These are phyloP conservation scores for Yamadazyma oceani DNA, from an alignment of 1,139 yeast species.

Conservation along the genomic window DNA sequence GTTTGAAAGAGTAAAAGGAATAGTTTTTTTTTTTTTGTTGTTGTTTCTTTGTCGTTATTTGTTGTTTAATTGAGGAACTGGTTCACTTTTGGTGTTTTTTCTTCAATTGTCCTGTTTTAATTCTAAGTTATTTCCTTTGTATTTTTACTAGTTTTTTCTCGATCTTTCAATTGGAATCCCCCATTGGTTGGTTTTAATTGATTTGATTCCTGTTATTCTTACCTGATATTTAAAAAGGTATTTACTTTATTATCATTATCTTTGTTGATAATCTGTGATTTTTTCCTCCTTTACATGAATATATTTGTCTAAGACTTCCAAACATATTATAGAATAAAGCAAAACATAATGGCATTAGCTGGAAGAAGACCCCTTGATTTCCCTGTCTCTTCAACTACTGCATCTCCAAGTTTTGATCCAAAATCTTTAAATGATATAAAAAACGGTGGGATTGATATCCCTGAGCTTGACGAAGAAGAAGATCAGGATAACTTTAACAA, in stretches of 20 bases:
- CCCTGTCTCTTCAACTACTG: constrained; percentile 38
- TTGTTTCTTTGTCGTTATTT: too few relatives aligned
- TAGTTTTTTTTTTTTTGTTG: too few relatives aligned
- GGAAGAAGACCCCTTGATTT: constrained; percentile 57
- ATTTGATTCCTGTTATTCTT: not conserved
- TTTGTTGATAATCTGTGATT: too few relatives aligned
- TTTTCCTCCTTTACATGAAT: too few relatives aligned
- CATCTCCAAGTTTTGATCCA: constrained; percentile 48
- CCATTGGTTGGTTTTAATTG: too few relatives aligned
- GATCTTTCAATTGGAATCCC: too few relatives aligned
- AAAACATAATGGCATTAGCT: constrained; percentile 56
- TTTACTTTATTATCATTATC: too few relatives aligned
- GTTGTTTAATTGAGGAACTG: constrained; percentile 1
- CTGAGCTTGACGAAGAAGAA: constrained; percentile 12
- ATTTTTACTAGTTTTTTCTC: constrained; percentile 1
- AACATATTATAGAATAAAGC: too few relatives aligned
- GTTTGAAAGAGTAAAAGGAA: too few relatives aligned
- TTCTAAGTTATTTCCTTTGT: constrained; percentile 1
- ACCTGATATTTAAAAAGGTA: constrained; percentile 1
- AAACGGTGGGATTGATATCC: constrained; percentile 10
- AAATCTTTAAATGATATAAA: constrained; percentile 30
- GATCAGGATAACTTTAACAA: constrained; percentile 9
- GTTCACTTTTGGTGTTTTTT: not conserved
- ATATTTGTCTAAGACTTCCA: not conserved
- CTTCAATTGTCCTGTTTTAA: constrained; percentile 1